Percentiles rank a stretch among this genome's conserved stretches.
Conservation (phyloP, 31 red algal species). For the Bonnemaisonia californica region DNA sequence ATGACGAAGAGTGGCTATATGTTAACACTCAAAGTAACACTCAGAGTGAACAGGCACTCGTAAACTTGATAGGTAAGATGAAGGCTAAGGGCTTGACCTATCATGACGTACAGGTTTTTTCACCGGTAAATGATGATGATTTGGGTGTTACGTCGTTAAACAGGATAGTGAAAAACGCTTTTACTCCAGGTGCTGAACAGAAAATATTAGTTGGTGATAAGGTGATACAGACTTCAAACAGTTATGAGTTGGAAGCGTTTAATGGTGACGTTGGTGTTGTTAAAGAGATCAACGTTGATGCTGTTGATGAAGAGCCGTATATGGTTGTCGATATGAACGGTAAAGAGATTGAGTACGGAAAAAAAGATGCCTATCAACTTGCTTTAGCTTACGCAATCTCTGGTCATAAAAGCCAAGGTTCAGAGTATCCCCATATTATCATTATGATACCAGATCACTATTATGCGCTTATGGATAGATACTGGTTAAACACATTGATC, state of each 20-base stretch:
- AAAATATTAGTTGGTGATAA: conserved; percentile 43
- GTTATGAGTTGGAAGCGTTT: conserved; percentile 63
- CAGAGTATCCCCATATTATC: conserved; percentile 54
- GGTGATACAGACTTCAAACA: conserved; percentile 55
- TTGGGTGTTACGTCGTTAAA: too few species aligned
- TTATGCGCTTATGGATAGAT: conserved; percentile 40
- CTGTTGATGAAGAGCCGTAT: conserved; percentile 16
- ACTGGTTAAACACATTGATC: conserved; percentile 55
- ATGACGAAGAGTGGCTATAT: too few species aligned
- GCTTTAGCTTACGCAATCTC: conserved; percentile 57
- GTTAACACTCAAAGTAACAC: too few species aligned
- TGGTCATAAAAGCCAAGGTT: conserved; percentile 65
- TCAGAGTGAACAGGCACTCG: too few species aligned
- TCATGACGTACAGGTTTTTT: too few species aligned
- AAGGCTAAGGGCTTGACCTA: too few species aligned
- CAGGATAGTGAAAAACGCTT: conserved; percentile 23
- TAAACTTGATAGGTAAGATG: too few species aligned
- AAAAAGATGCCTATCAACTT: conserved; percentile 21
- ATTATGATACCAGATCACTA: conserved; percentile 34
- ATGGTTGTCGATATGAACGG: conserved; percentile 6
- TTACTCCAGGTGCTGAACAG: conserved; percentile 14
- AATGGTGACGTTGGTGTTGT: conserved; percentile 63
- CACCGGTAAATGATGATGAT: too few species aligned
- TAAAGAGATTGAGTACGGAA: conserved; percentile 28
- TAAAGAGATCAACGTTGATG: conserved; percentile 1